phyloP scores from a whole-genome alignment of 768 basidiomycete species.

The Mycena olivaceomarginata region DNA sequence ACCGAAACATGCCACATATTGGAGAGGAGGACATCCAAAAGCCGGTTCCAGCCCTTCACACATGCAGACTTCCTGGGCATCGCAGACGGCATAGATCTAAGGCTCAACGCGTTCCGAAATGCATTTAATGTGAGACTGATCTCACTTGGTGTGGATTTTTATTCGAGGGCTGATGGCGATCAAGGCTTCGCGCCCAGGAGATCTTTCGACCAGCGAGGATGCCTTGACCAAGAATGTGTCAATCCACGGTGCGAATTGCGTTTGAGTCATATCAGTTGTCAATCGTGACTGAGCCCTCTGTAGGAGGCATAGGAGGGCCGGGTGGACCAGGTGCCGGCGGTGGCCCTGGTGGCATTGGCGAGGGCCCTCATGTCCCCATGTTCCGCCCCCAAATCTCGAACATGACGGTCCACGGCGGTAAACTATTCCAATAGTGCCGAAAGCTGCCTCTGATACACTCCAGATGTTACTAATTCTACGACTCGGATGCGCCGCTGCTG shows the following conservation, averaged over 20 bases:
- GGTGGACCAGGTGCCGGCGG: too few relatives aligned
- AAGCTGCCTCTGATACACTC: too few relatives aligned
- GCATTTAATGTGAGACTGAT: slow-evolving; percentile 7
- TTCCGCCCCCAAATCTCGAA: neutral
- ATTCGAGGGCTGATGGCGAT: neutral
- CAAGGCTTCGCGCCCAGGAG: neutral
- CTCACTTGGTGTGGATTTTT: neutral
- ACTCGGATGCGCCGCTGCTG: too few relatives aligned
- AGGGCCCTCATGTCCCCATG: neutral
- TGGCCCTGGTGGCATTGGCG: neutral
- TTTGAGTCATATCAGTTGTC: neutral
- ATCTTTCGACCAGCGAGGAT: slow-evolving; percentile 9
- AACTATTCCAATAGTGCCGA: too few relatives aligned
- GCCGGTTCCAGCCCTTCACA: neutral
- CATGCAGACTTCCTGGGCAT: slow-evolving; percentile 6
- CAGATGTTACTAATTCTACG: too few relatives aligned
- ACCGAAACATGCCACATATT: neutral
- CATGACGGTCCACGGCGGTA: neutral
- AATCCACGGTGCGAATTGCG: neutral
- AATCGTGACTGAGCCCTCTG: neutral
- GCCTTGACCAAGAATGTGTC: neutral
- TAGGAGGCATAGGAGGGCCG: neutral
- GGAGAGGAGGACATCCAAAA: neutral
- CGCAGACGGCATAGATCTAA: slow-evolving; percentile 8
- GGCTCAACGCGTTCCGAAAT: slow-evolving; percentile 18